Percentiles rank a stretch among this genome's conserved stretches.
phyloP scores from a whole-genome alignment of 352 stramenopile species.

The Blastocystis sp. region DNA sequence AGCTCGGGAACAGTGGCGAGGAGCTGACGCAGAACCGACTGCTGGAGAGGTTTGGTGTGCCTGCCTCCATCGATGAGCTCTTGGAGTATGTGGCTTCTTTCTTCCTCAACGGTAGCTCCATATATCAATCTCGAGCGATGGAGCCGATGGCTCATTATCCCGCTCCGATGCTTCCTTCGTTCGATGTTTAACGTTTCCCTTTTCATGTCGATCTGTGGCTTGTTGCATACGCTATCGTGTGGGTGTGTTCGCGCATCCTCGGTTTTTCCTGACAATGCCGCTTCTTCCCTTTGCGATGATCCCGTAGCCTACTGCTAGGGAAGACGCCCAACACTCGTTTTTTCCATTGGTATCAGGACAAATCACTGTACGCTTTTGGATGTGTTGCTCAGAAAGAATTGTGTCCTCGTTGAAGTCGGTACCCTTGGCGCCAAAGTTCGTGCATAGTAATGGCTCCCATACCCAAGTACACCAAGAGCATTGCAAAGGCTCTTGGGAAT shows the following conservation, averaged over 20 bases:
- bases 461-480: slow-evolving; percentile 43
- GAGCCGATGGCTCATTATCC: neutral
- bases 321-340: too few relatives aligned
- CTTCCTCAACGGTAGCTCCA: neutral
- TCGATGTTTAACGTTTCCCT: neutral
- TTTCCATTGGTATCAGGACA: neutral
- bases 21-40: neutral
- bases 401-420: neutral
- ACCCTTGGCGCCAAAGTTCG: neutral
- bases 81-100: neutral
- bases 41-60: neutral
- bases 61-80: neutral
- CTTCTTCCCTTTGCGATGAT: neutral
- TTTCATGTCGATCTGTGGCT: neutral
- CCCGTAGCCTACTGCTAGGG: too few relatives aligned
- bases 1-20: neutral
- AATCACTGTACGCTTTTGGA: neutral
- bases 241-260: neutral
- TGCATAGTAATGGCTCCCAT: neutral
- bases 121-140: neutral
- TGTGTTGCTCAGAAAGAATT: neutral
- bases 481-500: slow-evolving; percentile 41
- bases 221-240: neutral
- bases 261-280: neutral
- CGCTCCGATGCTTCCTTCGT: neutral